Base-by-base conservation (phyloP, 2,329 filamentous ascomycete genomes). In the Camptophora hylomeconis region DNA sequence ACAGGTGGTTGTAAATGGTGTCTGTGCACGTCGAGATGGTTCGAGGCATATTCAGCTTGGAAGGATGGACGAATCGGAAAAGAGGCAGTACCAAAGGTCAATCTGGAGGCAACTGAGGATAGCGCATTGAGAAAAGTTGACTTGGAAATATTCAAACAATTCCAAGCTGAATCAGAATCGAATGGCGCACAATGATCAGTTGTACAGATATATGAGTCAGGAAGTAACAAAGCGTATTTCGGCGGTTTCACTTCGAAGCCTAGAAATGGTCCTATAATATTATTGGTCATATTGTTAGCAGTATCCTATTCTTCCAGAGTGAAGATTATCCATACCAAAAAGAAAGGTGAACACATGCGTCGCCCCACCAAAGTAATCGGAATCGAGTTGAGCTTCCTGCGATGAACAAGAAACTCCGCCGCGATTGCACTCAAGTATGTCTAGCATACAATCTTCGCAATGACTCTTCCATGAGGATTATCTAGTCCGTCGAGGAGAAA, bases 361-460 rank as follows among this genome's bases (percentile, higher is more conserved):
- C 76, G 69, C 72, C 76, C 77, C 70, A 31, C 73, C 75, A 78
- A 77, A 82, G 72, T 84, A 75, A 86, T 83, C 79, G 76, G 80
- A 84, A 84, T 86, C 77, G 79, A 82, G 81, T 83, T 66, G 66
- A 75, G 75, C 67, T 61, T 51, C 56, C 45, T 43, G 52, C 54
- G 48, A 48, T 53, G 49, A 10, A 33, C 17, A 15, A 3, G 35
- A 37, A 41, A 60, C 66, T 65, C 86, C 73, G 81, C 81, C 71
- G 80, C 80, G 79, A 89, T 89, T 82, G 82, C 78, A 87, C 82
- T 89, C 67, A 82, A 84, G 80, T 83, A 74, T 75, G 74, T 35
- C 34, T 33, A 33, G 37, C 44, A 71, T 69, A 86, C 80, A 75
- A 87, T 86, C 81, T 87, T 80, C 80, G 80, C 80, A 84, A 79